phyloP scores from a whole-genome alignment of 805 yeast genomes.

The Yamadazyma ubonensis region DNA sequence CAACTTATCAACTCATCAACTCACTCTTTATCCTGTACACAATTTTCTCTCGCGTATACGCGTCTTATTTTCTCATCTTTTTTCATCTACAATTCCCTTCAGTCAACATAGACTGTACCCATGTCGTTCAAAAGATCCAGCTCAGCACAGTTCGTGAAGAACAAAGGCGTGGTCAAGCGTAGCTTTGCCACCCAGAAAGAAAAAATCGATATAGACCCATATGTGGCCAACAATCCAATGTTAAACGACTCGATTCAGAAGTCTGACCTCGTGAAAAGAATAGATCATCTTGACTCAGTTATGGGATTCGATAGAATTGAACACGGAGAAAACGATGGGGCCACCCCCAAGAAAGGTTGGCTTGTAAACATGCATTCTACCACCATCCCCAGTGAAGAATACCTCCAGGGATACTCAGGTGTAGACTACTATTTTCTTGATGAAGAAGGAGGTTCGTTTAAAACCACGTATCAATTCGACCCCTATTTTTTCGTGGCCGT shows the following conservation, averaged over 20 bases:
- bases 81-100: too few species aligned
- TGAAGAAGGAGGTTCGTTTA: slow-evolving; percentile 95
- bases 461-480: slow-evolving; percentile 75
- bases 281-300: slow-evolving; percentile 68
- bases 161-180: slow-evolving; percentile 19
- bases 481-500: slow-evolving; percentile 83
- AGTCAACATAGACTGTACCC: not conserved
- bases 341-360: slow-evolving; percentile 74
- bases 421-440: slow-evolving; percentile 93
- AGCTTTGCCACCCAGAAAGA: not conserved
- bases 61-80: slow-evolving; percentile 1
- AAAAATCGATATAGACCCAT: slow-evolving; percentile 20
- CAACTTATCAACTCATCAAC: too few species aligned
- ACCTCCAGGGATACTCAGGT: slow-evolving; percentile 72
- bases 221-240: slow-evolving; percentile 34
- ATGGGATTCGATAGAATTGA: slow-evolving; percentile 89
- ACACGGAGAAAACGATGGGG: slow-evolving; percentile 58
- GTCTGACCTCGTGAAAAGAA: slow-evolving; percentile 53
- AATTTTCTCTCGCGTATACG: not conserved
- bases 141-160: slow-evolving; percentile 54
- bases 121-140: slow-evolving; percentile 44
- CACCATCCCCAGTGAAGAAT: slow-evolving; percentile 57
- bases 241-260: slow-evolving; percentile 40
- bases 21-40: not conserved
- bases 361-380: slow-evolving; percentile 92